Conservation (phyloP, 2,329 filamentous ascomycete genomes). For the Botrytis galanthina region DNA sequence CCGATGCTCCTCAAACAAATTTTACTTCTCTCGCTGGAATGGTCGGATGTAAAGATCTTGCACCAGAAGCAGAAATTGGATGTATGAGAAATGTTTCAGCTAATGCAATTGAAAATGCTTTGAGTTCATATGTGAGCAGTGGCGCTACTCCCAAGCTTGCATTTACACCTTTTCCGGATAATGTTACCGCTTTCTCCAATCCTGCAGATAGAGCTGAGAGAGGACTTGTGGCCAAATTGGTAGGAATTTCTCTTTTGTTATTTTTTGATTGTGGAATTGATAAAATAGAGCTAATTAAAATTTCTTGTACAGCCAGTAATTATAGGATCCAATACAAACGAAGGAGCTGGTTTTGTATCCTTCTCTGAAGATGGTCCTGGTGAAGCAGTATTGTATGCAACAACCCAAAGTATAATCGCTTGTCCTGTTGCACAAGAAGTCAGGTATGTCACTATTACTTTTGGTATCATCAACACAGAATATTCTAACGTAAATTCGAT, state of each 20-base stretch:
- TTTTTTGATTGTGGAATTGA: background rate
- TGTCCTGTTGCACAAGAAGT: slow-evolving; percentile 25
- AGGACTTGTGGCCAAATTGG: slow-evolving; percentile 22
- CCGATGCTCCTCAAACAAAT: slow-evolving; percentile 26
- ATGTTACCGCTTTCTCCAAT: background rate
- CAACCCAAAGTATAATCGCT: slow-evolving; percentile 19
- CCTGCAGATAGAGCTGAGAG: background rate
- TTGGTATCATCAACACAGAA: background rate
- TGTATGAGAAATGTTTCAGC: slow-evolving; percentile 33
- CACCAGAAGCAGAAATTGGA: slow-evolving; percentile 29
- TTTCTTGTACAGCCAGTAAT: slow-evolving; percentile 30
- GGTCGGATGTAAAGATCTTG: slow-evolving; percentile 32
- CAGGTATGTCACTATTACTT: slow-evolving; percentile 8
- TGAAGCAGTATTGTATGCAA: slow-evolving; percentile 14
- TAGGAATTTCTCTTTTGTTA: slow-evolving; percentile 11
- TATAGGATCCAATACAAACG: slow-evolving; percentile 34
- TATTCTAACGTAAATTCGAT: background rate
- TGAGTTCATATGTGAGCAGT: slow-evolving; percentile 24
- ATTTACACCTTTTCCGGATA: slow-evolving; percentile 21
- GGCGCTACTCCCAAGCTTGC: slow-evolving; percentile 21
- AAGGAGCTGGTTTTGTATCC: slow-evolving; percentile 31
- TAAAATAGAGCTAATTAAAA: background rate
- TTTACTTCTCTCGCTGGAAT: slow-evolving; percentile 33
- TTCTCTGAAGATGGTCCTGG: slow-evolving; percentile 26
- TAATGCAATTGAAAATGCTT: slow-evolving; percentile 23